These are phyloP conservation scores for Fusarium nanum DNA, from an alignment of 2,329 filamentous ascomycete species.

Conservation along the genomic window DNA sequence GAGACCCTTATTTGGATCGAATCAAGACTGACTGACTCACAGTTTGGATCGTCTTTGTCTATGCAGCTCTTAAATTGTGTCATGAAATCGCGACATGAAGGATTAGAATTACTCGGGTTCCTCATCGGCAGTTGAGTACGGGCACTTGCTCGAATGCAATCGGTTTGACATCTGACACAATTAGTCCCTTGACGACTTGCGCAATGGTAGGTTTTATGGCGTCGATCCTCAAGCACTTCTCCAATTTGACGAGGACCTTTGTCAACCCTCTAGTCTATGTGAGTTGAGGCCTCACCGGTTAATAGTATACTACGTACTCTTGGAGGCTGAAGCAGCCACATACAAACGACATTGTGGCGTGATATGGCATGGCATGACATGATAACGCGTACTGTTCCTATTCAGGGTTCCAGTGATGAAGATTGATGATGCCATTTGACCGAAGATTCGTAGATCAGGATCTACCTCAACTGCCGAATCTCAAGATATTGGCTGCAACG, in stretches of 20 bases:
- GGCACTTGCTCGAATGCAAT: constrained; percentile 15
- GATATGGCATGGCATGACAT: constrained; percentile 10
- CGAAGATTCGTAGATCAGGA: background rate
- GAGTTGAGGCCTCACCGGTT: background rate
- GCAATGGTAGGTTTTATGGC: constrained; percentile 26
- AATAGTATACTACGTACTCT: constrained; percentile 15
- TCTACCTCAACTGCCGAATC: constrained; percentile 17
- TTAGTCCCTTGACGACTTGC: constrained; percentile 9
- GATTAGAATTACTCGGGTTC: constrained; percentile 4
- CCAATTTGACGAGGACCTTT: background rate
- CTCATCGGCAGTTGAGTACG: background rate
- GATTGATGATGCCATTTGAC: constrained; percentile 3
- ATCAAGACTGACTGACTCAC: background rate
- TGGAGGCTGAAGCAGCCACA: constrained; percentile 23
- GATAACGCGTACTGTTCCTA: background rate
- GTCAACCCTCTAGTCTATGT: background rate
- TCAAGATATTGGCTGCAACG: background rate
- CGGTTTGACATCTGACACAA: constrained; percentile 14
- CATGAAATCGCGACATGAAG: background rate
- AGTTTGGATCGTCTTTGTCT: background rate
- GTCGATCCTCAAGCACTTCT: constrained; percentile 10
- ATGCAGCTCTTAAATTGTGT: background rate
- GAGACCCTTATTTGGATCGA: background rate
- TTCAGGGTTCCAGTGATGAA: background rate
- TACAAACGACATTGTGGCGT: background rate